Evolutionary conservation across 2,329 filamentous ascomycete genomes (phyloP).

Genomic region (Akanthomyces dipterigenus): DNA sequence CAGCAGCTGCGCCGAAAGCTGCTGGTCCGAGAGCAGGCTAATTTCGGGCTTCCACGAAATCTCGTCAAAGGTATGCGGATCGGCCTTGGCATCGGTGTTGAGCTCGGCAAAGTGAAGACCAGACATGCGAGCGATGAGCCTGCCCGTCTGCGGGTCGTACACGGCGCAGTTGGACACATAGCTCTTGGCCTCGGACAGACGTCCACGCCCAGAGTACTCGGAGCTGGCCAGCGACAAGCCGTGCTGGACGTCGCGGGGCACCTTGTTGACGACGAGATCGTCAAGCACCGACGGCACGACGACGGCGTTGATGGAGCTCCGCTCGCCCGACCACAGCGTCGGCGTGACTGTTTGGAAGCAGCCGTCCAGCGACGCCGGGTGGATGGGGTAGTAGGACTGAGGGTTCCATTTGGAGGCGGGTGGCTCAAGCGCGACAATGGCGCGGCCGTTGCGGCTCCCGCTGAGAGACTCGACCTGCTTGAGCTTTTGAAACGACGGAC

Average conservation of each 20-base stretch:
- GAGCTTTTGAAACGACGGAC: constrained; percentile 2
- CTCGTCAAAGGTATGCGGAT: constrained; percentile 18
- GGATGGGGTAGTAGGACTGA: constrained; percentile 22
- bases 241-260: neutral
- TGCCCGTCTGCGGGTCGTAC: constrained; percentile 16
- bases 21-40: constrained; percentile 10
- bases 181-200: neutral
- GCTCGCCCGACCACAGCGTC: constrained; percentile 15
- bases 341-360: constrained; percentile 21
- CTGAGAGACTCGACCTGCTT: neutral
- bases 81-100: constrained; percentile 16
- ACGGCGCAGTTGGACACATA: constrained; percentile 20
- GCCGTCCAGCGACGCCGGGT: constrained; percentile 29
- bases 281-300: constrained; percentile 22
- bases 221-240: constrained; percentile 2
- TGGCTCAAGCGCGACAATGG: neutral
- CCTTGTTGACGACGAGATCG: constrained; percentile 15
- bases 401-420: constrained; percentile 1
- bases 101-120: constrained; percentile 18
- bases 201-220: neutral
- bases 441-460: neutral
- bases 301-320: constrained; percentile 14
- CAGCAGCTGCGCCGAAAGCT: neutral
- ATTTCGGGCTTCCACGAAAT: constrained; percentile 21
- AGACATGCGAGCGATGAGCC: constrained; percentile 15